Conservation (phyloP, 139 green algal species). For the Tetradesmus obliquus region DNA sequence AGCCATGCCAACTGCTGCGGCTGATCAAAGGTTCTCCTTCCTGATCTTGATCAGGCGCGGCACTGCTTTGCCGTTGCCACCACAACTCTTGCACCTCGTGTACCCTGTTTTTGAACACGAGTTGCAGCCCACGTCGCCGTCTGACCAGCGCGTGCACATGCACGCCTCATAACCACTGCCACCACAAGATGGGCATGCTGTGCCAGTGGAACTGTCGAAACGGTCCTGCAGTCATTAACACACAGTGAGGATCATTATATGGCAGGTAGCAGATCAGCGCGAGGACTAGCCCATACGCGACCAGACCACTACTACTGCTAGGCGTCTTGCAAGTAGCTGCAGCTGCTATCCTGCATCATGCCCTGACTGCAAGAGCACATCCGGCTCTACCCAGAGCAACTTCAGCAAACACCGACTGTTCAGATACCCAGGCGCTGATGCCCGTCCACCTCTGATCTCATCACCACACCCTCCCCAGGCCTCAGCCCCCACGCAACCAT, state of each 20-base stretch:
- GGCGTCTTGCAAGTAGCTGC: too few species aligned
- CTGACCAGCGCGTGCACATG: conserved; percentile 61
- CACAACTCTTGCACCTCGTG: conserved; percentile 56
- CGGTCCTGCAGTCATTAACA: neutral
- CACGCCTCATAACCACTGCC: conserved; percentile 53
- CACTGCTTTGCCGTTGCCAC: conserved; percentile 62
- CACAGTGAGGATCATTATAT: too few species aligned
- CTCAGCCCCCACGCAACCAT: neutral
- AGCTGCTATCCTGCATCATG: too few species aligned
- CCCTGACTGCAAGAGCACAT: too few species aligned
- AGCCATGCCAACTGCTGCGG: neutral
- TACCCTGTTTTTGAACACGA: conserved; percentile 50
- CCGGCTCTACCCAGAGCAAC: too few species aligned
- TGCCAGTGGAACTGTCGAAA: neutral
- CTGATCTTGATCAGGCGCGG: conserved; percentile 23
- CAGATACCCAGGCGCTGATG: too few species aligned
- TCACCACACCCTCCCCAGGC: neutral
- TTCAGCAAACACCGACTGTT: too few species aligned
- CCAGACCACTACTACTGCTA: too few species aligned
- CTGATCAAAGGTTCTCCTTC: neutral
- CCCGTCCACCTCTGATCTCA: neutral
- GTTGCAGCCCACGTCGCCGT: conserved; percentile 66
- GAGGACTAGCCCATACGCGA: too few species aligned
- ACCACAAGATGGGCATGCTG: conserved; percentile 48
- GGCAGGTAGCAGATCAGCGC: too few species aligned